Evolutionary conservation across 441 rosid species (phyloP).

Genomic region (Erodium moschatum): DNA sequence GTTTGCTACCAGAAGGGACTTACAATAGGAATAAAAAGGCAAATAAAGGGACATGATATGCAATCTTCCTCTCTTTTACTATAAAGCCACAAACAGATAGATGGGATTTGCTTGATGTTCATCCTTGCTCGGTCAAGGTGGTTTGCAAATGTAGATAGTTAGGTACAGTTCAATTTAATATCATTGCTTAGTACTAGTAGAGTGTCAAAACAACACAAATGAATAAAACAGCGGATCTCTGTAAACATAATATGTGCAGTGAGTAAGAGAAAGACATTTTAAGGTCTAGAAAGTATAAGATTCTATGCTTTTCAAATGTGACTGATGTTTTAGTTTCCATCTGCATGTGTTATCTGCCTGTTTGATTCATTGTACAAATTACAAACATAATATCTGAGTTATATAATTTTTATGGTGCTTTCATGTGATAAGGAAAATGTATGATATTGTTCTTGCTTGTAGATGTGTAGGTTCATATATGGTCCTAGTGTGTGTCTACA

Average conservation of each 20-base stretch:
- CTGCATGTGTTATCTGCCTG: slow-evolving; percentile 1
- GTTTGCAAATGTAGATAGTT: not conserved
- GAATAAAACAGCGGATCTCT: not conserved
- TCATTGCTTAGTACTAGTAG: not conserved
- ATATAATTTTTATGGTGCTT: not conserved
- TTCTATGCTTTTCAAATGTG: not conserved
- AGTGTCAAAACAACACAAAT: not conserved
- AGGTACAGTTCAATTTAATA: not conserved
- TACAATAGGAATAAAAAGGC: not conserved
- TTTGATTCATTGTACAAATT: not conserved
- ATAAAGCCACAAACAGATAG: not conserved
- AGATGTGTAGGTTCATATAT: not conserved
- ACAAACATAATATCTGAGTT: not conserved
- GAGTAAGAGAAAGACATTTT: not conserved
- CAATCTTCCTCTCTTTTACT: not conserved
- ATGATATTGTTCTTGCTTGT: not conserved
- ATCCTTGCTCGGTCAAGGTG: not conserved
- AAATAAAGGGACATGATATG: not conserved
- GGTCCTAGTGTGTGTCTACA: not conserved
- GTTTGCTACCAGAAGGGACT: not conserved
- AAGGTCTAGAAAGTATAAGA: not conserved
- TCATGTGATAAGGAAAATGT: not conserved
- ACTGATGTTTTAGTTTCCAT: not conserved
- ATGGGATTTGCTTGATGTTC: not conserved
- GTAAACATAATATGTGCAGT: not conserved